These are phyloP conservation scores for Smallanthus sonchifolius DNA, from an alignment of 129 eudicot genomes.

Conservation along the genomic window DNA sequence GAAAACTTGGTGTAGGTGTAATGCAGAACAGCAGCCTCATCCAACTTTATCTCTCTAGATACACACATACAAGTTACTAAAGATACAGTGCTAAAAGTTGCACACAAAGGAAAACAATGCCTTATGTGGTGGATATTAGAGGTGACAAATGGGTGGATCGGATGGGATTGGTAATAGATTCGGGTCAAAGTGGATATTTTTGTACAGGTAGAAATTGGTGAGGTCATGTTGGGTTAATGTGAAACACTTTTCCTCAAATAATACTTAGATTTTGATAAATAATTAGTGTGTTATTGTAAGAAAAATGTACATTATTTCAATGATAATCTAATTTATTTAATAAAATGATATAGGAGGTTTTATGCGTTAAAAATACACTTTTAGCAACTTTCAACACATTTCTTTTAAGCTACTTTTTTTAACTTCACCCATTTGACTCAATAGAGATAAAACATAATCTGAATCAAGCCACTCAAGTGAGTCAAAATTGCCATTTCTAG, in stretches of 20 bases:
- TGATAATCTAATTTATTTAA: neutral
- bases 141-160: neutral
- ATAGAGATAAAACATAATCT: neutral
- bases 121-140: neutral
- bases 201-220: neutral
- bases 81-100: neutral
- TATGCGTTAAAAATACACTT: neutral
- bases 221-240: neutral
- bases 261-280: neutral
- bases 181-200: neutral
- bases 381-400: neutral
- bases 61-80: conserved; percentile 12
- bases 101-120: neutral
- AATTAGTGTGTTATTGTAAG: neutral
- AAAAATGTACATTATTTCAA: neutral
- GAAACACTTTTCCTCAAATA: neutral
- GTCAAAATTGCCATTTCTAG: neutral
- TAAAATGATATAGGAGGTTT: neutral
- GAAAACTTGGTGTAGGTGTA: conserved; percentile 89
- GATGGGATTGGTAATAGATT: neutral
- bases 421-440: neutral
- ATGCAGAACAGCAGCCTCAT: conserved; percentile 93
- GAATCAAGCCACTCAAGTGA: neutral
- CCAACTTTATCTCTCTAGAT: conserved; percentile 71
- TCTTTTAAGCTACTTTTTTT: neutral